phyloP scores from a whole-genome alignment of 441 rosid genomes.

The Hypseocharis bilobata region DNA sequence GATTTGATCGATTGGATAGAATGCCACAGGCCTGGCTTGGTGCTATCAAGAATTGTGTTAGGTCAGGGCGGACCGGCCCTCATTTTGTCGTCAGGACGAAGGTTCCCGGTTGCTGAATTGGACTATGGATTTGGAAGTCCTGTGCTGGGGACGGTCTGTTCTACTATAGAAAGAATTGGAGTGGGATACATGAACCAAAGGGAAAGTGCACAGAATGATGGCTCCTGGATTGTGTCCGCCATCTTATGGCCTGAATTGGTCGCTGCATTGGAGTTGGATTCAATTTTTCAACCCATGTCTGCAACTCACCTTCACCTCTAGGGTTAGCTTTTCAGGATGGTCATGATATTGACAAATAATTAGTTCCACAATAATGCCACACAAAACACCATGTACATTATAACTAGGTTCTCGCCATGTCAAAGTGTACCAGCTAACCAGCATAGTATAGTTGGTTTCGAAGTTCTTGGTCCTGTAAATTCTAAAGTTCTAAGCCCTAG shows the following conservation, averaged over 20 bases:
- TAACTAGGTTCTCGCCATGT: neutral
- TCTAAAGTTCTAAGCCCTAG: too few relatives aligned
- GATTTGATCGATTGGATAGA: slow-evolving; percentile 81
- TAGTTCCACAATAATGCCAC: neutral
- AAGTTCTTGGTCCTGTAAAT: too few relatives aligned
- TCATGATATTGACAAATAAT: neutral
- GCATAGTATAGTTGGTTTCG: too few relatives aligned
- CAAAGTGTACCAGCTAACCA: neutral
- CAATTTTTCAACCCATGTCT: slow-evolving; percentile 61
- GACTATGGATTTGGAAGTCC: slow-evolving; percentile 79
- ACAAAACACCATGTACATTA: neutral
- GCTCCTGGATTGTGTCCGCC: slow-evolving; percentile 72
- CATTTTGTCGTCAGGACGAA: slow-evolving; percentile 61
- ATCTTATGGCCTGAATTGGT: slow-evolving; percentile 69
- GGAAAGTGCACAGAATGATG: slow-evolving; percentile 54
- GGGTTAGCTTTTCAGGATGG: neutral
- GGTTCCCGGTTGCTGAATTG: slow-evolving; percentile 61
- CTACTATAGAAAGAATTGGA: slow-evolving; percentile 55
- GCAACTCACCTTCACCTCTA: slow-evolving; percentile 40
- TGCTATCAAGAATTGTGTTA: slow-evolving; percentile 50
- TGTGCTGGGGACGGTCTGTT: slow-evolving; percentile 48
- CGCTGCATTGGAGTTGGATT: slow-evolving; percentile 60
- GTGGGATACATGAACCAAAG: slow-evolving; percentile 73
- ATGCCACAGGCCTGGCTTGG: slow-evolving; percentile 75
- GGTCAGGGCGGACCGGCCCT: slow-evolving; percentile 72